phyloP scores from a whole-genome alignment of 805 yeast genomes.

The Starmera dryadoides region DNA sequence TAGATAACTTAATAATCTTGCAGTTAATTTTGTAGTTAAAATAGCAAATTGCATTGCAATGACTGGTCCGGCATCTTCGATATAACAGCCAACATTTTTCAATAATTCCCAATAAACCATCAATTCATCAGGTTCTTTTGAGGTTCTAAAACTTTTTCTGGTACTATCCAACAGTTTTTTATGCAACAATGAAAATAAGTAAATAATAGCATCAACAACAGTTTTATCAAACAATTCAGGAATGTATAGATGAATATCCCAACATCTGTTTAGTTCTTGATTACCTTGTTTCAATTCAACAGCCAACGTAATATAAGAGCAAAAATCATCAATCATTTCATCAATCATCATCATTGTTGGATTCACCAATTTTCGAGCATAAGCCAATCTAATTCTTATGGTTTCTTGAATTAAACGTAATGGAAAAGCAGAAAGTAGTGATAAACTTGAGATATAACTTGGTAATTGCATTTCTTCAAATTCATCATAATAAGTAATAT shows the following conservation, averaged over 20 bases:
- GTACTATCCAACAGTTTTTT: constrained; percentile 76
- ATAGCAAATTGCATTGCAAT: constrained; percentile 71
- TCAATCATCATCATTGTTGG: constrained; percentile 96
- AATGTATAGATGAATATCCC: constrained; percentile 63
- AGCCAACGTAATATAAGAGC: constrained; percentile 67
- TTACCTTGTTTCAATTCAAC: constrained; percentile 66
- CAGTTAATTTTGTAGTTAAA: constrained; percentile 59
- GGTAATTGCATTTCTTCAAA: constrained; percentile 71
- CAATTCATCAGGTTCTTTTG: constrained; percentile 86
- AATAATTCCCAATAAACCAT: constrained; percentile 77
- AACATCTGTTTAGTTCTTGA: constrained; percentile 48
- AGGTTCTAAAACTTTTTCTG: constrained; percentile 65
- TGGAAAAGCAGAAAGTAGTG: constrained; percentile 68
- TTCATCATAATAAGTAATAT: constrained; percentile 49
- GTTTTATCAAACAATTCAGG: constrained; percentile 60
- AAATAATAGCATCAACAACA: constrained; percentile 66
- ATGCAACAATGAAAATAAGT: constrained; percentile 63
- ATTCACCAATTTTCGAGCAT: constrained; percentile 69
- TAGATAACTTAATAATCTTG: constrained; percentile 62
- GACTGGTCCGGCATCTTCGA: constrained; percentile 75
- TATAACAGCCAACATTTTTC: constrained; percentile 65
- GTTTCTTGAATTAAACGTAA: constrained; percentile 72
- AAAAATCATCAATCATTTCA: constrained; percentile 83
- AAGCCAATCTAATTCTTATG: constrained; percentile 62
- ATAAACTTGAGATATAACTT: constrained; percentile 56